Conservation (phyloP, 1,139 yeast species). For the Kurtzmaniella natalensis region DNA sequence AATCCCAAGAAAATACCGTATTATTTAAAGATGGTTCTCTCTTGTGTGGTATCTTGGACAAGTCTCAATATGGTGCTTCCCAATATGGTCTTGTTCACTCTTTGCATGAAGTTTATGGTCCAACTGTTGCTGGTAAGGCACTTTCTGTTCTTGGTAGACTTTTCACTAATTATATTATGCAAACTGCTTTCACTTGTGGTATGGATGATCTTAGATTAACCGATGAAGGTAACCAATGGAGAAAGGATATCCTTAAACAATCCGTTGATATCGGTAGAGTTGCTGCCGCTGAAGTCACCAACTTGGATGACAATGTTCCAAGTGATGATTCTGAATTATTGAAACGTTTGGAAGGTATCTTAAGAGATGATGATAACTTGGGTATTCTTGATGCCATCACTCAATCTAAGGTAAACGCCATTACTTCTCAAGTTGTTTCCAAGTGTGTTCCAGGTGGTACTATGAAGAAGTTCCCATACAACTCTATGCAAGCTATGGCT, state of each 20-base stretch:
- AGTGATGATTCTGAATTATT: slow-evolving; percentile 71
- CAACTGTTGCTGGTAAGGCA: slow-evolving; percentile 83
- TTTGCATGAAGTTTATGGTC: slow-evolving; percentile 92
- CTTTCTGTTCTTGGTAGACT: slow-evolving; percentile 88
- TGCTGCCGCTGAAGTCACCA: slow-evolving; percentile 94
- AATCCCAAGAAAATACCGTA: slow-evolving; percentile 81
- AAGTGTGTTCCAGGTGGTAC: slow-evolving; percentile 96
- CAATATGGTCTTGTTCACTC: slow-evolving; percentile 97
- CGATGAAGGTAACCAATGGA: slow-evolving; percentile 84
- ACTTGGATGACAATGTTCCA: slow-evolving; percentile 56
- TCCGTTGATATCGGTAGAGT: slow-evolving; percentile 80
- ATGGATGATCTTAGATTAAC: slow-evolving; percentile 98
- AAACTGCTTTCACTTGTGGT: slow-evolving; percentile 97
- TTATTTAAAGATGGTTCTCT: slow-evolving; percentile 83
- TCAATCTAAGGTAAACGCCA: slow-evolving; percentile 86
- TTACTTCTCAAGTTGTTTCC: slow-evolving; percentile 89
- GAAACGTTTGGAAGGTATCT: slow-evolving; percentile 87
- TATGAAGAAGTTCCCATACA: slow-evolving; percentile 90
- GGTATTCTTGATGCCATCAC: slow-evolving; percentile 96
- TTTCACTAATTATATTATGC: slow-evolving; percentile 89
- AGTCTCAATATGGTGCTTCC: slow-evolving; percentile 97
- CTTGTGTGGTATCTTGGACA: slow-evolving; percentile 89
- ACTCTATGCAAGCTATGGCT: slow-evolving; percentile 99
- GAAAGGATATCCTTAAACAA: slow-evolving; percentile 72
- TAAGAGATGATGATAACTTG: slow-evolving; percentile 87